Evolutionary conservation across 1,284 basidiomycete genomes (phyloP).

Genomic region (Anthracocystis setariae): DNA sequence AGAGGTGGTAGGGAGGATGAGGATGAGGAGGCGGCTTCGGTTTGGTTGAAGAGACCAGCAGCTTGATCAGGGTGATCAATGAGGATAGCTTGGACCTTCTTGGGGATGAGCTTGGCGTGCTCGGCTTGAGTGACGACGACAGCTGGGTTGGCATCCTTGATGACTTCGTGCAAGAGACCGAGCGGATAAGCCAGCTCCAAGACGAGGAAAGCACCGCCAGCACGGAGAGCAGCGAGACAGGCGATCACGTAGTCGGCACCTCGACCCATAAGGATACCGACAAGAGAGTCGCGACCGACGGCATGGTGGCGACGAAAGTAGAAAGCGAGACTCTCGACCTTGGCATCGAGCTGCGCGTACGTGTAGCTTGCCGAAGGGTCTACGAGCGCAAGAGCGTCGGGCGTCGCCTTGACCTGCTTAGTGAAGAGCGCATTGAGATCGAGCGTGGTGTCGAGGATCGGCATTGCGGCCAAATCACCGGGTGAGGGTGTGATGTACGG

Average conservation of each 20-base stretch:
- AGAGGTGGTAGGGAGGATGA: slow-evolving; percentile 23
- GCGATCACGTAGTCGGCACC: slow-evolving; percentile 66
- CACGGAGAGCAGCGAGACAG: slow-evolving; percentile 62
- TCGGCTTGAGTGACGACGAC: slow-evolving; percentile 62
- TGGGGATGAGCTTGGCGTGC: slow-evolving; percentile 51
- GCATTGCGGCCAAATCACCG: slow-evolving; percentile 13
- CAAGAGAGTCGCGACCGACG: slow-evolving; percentile 55
- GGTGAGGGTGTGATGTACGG: not conserved
- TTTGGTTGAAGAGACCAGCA: slow-evolving; percentile 11
- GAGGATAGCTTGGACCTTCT: slow-evolving; percentile 29
- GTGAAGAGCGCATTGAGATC: slow-evolving; percentile 54
- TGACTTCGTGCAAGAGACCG: slow-evolving; percentile 60
- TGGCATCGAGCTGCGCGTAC: slow-evolving; percentile 61
- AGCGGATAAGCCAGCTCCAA: slow-evolving; percentile 67
- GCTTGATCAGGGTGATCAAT: slow-evolving; percentile 28
- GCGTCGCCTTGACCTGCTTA: slow-evolving; percentile 48
- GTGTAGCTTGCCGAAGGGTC: slow-evolving; percentile 49
- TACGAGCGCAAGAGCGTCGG: slow-evolving; percentile 45
- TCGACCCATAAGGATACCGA: slow-evolving; percentile 62
- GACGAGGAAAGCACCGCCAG: slow-evolving; percentile 66
- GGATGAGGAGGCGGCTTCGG: slow-evolving; percentile 1
- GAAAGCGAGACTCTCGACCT: slow-evolving; percentile 48
- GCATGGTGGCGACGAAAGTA: slow-evolving; percentile 49
- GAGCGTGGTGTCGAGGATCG: slow-evolving; percentile 44
- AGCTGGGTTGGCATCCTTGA: slow-evolving; percentile 63